Conservation (phyloP, 148 eudicot genomes). For the Rhododendron griersonianum region DNA sequence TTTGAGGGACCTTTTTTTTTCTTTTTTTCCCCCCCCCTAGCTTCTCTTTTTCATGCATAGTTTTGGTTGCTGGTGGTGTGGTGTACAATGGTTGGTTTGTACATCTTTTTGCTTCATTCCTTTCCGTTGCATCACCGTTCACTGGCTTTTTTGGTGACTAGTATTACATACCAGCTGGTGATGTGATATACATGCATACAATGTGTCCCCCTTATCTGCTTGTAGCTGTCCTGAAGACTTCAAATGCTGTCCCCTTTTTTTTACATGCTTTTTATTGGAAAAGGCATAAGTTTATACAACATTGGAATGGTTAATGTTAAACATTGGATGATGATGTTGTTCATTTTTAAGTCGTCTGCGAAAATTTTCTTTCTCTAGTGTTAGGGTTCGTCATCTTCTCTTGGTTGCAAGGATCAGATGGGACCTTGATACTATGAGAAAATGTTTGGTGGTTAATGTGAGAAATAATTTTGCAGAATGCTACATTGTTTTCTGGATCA, state of each 20-base stretch:
- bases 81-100: slow-evolving; percentile 1
- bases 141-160: background rate
- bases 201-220: background rate
- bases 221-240: background rate
- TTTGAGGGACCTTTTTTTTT: background rate
- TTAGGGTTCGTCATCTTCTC: background rate
- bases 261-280: background rate
- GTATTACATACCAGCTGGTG: background rate
- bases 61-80: slow-evolving; percentile 10
- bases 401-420: background rate
- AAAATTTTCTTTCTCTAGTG: background rate
- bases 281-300: background rate
- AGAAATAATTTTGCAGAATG: background rate
- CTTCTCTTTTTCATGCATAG: background rate
- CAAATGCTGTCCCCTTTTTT: background rate
- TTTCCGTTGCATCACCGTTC: background rate
- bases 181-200: background rate
- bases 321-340: background rate
- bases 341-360: background rate
- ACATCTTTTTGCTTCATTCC: background rate
- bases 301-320: background rate
- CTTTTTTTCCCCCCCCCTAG: too few species aligned
- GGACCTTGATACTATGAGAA: background rate
- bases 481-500: background rate
- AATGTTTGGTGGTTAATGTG: background rate